Percentiles rank a stretch among this genome's conserved stretches.
Evolutionary conservation across 352 stramenopile genomes (phyloP).

Genomic region (Globisporangium emineosum): DNA sequence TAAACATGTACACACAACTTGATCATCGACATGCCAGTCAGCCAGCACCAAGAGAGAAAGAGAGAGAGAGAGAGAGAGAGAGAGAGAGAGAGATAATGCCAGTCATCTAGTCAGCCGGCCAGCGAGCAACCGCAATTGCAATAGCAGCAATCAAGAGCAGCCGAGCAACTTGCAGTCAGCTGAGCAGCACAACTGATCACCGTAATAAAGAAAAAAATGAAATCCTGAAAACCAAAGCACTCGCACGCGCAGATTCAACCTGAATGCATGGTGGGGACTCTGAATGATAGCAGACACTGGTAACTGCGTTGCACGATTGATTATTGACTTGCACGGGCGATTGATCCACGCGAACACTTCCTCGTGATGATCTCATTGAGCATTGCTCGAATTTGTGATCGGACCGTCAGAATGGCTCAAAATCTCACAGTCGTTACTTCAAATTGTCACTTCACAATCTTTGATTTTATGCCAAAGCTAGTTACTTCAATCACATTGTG

Average conservation of each 20-base stretch:
- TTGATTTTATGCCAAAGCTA: no score
- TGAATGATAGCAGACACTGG: neutral
- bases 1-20: conserved; percentile 10
- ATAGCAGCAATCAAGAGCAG: neutral
- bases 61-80: neutral
- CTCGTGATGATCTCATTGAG: neutral
- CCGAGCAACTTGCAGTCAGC: neutral
- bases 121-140: neutral
- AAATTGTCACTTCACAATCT: no score
- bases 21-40: neutral
- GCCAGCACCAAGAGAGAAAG: neutral
- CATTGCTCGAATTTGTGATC: no score
- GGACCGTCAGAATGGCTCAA: no score
- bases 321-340: neutral
- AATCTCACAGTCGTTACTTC: no score
- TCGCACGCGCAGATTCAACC: no score
- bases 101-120: neutral
- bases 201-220: conserved; percentile 8
- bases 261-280: neutral
- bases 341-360: neutral
- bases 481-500: no score
- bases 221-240: neutral
- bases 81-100: neutral
- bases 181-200: neutral
- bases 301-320: neutral